Evolutionary conservation across 2,329 filamentous ascomycete species (phyloP).

Genomic region (Tolypocladium endophyticum): DNA sequence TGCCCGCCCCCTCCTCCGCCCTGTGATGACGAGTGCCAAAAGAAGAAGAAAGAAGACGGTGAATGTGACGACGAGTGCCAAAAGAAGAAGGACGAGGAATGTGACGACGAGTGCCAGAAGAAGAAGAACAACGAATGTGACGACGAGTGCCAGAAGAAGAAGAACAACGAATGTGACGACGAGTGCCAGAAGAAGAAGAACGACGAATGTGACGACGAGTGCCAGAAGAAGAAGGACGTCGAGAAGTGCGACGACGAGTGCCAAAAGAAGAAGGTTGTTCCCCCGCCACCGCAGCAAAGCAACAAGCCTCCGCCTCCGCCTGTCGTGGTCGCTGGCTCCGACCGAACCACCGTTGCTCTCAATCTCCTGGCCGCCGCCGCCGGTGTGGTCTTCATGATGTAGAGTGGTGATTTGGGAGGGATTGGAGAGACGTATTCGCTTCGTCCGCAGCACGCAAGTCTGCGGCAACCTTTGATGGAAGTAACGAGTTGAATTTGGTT

Average conservation of each 20-base stretch:
- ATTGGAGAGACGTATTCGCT: background rate
- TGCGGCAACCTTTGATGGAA: background rate
- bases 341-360: conserved; percentile 6
- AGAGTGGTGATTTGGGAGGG: conserved; percentile 1
- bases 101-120: background rate
- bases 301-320: background rate
- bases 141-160: background rate
- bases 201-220: background rate
- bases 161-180: no score
- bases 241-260: background rate
- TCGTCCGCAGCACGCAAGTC: background rate
- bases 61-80: background rate
- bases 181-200: no score
- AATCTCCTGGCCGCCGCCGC: conserved; percentile 12
- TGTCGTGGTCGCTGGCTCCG: conserved; percentile 9
- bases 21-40: background rate
- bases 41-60: background rate
- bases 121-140: background rate
- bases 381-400: conserved; percentile 12
- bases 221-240: no score
- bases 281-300: background rate
- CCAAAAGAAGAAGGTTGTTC: background rate
- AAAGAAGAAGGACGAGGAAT: background rate
- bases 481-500: background rate
- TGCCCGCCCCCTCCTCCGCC: background rate